Base-by-base conservation (phyloP, 2,329 filamentous ascomycete genomes). In the Venturia asperata region DNA sequence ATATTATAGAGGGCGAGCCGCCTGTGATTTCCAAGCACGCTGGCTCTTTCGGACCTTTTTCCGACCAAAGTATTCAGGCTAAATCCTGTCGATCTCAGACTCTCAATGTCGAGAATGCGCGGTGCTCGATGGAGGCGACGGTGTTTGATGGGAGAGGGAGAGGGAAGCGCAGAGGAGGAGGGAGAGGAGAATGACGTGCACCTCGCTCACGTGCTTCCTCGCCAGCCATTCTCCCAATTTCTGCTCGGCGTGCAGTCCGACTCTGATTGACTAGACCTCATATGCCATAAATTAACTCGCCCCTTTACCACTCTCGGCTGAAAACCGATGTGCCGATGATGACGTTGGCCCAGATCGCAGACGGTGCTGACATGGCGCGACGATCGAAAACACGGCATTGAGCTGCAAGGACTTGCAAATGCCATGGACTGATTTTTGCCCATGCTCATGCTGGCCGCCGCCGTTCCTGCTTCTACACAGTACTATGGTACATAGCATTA, bases 271-370 rank as follows among this genome's bases (percentile, higher is more conserved):
- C 11, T 10, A 21, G 7, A 13, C 24, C 13, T 56, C 24, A 56
- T 56, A 19, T 56, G 49, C 49, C 27, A n/a, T 37, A 37, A 37
- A 58, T 58, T 39, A 58, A 58, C 52, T 58, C 52, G 27, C 30
- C 52, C 47, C 30, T 24, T 24, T 17, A 30, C 49, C 24, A 34
- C 49, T 30, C 4, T 56, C 49, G 24, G 24, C 49, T 47, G 45
- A 34, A 34, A 11, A n/a, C 27, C 49, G 49, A 37, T 34, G 27
- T 27, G 5, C 30, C 30, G 27, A 58, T 37, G 21, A 27, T 27
- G 47, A 52, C 47, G 47, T 52, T 24, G 13, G 21, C 24, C 21
- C 21, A 52, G 24, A 52, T 52, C 6, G 9, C n/a, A 21, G 10
- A 52, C 27, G 21, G 21, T 27, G 21, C 47, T 52, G 47, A 52